phyloP scores from a whole-genome alignment of 2,329 filamentous ascomycete species.

The Berkeleyomyces basicola region DNA sequence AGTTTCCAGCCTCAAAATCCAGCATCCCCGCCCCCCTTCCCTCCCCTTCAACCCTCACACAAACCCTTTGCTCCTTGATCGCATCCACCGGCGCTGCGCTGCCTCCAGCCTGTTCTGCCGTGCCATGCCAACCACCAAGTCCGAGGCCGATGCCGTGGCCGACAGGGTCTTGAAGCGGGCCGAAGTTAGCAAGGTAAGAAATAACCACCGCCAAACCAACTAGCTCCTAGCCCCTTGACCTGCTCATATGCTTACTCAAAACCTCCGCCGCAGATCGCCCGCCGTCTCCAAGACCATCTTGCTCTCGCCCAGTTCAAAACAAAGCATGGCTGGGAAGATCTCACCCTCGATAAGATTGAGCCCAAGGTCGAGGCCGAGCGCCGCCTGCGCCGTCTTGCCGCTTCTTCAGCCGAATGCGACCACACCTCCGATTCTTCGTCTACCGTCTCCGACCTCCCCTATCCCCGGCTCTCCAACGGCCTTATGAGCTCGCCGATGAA shows the following conservation, averaged over 20 bases:
- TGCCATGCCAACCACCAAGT: conserved; percentile 40
- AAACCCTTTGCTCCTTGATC: background rate
- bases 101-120: conserved; percentile 21
- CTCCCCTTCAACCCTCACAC: background rate
- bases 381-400: conserved; percentile 46
- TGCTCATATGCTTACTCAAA: background rate
- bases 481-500: conserved; percentile 78
- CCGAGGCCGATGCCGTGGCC: conserved; percentile 39
- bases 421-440: conserved; percentile 77
- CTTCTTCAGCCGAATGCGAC: conserved; percentile 40
- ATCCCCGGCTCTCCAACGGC: conserved; percentile 36
- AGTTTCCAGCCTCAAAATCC: background rate
- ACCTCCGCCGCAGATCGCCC: conserved; percentile 53
- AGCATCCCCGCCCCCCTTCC: background rate
- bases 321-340: conserved; percentile 84
- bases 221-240: background rate
- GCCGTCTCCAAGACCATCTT: conserved; percentile 81
- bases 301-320: conserved; percentile 95
- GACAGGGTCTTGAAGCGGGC: conserved; percentile 56
- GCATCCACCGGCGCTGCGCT: background rate
- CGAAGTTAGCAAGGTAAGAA: conserved; percentile 56
- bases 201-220: background rate
- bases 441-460: conserved; percentile 60
- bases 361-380: conserved; percentile 68
- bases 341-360: conserved; percentile 73